Conservation (phyloP, 1,139 yeast genomes). For the Hansenula lynferdii region DNA sequence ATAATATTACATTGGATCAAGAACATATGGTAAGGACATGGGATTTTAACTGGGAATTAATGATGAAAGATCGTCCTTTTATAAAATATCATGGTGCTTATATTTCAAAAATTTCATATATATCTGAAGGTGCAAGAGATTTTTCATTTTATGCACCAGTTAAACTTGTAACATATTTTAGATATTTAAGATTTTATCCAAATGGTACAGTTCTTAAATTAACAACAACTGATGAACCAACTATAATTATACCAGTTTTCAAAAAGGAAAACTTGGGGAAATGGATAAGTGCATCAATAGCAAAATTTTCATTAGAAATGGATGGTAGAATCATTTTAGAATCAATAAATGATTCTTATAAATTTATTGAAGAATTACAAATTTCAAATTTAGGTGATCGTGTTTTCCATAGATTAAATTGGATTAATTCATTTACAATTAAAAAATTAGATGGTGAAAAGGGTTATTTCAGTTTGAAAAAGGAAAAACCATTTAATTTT, state of each 20-base stretch:
- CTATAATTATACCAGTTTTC: conserved; percentile 51
- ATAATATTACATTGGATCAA: conserved; percentile 38
- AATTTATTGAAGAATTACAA: conserved; percentile 57
- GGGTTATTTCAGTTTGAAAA: conserved; percentile 50
- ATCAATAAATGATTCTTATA: conserved; percentile 61
- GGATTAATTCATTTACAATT: conserved; percentile 58
- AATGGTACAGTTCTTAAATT: conserved; percentile 72
- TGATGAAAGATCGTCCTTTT: conserved; percentile 60
- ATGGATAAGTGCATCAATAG: conserved; percentile 29
- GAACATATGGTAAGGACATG: conserved; percentile 40
- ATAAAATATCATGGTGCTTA: conserved; percentile 79
- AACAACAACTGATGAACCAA: conserved; percentile 64
- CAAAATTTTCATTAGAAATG: conserved; percentile 51
- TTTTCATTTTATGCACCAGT: conserved; percentile 72
- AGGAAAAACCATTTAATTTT: conserved; percentile 75
- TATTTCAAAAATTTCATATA: conserved; percentile 78
- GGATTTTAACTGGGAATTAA: conserved; percentile 47
- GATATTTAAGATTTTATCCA: conserved; percentile 76
- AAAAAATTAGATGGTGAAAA: conserved; percentile 49
- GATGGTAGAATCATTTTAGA: conserved; percentile 54
- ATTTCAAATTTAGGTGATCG: conserved; percentile 52
- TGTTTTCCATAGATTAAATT: conserved; percentile 60
- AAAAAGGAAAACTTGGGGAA: conserved; percentile 27
- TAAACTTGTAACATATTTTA: conserved; percentile 79
- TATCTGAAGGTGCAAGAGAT: conserved; percentile 70